phyloP scores from a whole-genome alignment of 176 grass and related monocot genomes.

The Areca catechu region DNA sequence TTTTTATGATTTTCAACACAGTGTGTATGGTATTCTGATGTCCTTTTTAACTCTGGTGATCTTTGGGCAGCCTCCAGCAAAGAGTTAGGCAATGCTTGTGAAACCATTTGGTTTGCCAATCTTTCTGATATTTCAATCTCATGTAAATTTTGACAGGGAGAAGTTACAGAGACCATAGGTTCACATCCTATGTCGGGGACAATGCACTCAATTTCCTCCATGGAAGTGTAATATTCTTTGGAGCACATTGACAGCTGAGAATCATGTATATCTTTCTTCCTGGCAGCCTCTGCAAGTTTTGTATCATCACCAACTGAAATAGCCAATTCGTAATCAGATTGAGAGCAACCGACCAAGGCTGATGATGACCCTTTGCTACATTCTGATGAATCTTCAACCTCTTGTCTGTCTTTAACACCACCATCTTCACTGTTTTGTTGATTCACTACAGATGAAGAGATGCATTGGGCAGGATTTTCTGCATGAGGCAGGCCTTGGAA shows the following conservation, averaged over 20 bases:
- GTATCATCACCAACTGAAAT: constrained; percentile 26
- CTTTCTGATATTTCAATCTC: too few relatives aligned
- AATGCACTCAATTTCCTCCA: constrained; percentile 18
- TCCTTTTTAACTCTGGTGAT: constrained; percentile 22
- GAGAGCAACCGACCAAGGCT: constrained; percentile 27
- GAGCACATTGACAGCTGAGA: constrained; percentile 26
- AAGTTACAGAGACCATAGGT: neutral
- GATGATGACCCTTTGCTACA: constrained; percentile 40
- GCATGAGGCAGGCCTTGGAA: constrained; percentile 15
- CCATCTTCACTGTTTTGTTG: constrained; percentile 13
- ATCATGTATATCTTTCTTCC: constrained; percentile 22
- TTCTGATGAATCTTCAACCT: constrained; percentile 43
- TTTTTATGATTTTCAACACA: constrained; percentile 22
- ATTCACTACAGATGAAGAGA: constrained; percentile 7
- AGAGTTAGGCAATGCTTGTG: constrained; percentile 21
- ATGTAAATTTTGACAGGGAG: too few relatives aligned
- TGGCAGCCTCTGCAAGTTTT: constrained; percentile 18
- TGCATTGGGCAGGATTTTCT: too few relatives aligned
- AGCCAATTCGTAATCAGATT: constrained; percentile 22
- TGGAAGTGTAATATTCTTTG: constrained; percentile 28
- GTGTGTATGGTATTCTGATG: constrained; percentile 23
- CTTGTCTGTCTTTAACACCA: constrained; percentile 17
- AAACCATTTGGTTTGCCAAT: constrained; percentile 14
- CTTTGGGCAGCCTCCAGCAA: constrained; percentile 17
- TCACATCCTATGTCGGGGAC: constrained; percentile 27